Evolutionary conservation across 257 asterid genomes (phyloP).

Genomic region (Solanum phureja): DNA sequence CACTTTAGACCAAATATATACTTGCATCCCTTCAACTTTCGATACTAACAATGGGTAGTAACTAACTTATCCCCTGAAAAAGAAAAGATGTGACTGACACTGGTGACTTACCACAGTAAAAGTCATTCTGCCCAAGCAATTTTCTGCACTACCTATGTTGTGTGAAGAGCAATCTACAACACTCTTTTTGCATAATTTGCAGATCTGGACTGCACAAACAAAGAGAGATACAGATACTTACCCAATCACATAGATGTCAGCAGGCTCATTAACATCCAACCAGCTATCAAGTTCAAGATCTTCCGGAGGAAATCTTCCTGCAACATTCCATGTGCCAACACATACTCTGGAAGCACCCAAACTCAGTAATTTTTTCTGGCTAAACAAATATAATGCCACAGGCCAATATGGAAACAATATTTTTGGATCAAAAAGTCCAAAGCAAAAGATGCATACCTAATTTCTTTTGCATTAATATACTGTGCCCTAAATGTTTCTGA

Average conservation of each 20-base stretch:
- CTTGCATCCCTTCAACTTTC: background rate
- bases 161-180: background rate
- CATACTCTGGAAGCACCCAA: slow-evolving; percentile 15
- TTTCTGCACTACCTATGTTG: background rate
- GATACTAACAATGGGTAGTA: background rate
- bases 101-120: background rate
- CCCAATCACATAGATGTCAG: slow-evolving; percentile 92
- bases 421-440: background rate
- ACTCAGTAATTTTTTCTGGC: background rate
- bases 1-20: background rate
- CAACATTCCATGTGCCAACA: slow-evolving; percentile 80
- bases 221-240: slow-evolving; percentile 17
- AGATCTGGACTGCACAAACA: background rate
- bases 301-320: slow-evolving; percentile 63
- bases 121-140: background rate
- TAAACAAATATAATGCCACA: background rate
- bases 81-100: background rate
- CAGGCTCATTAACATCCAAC: slow-evolving; percentile 68
- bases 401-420: background rate
- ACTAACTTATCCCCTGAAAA: background rate
- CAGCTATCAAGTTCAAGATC: slow-evolving; percentile 70
- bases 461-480: slow-evolving; percentile 68
- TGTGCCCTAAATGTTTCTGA: slow-evolving; percentile 94
- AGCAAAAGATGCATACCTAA: slow-evolving; percentile 37
- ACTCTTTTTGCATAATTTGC: background rate